Evolutionary conservation across 2,329 filamentous ascomycete genomes (phyloP).

Genomic region (Fusarium dimerum): DNA sequence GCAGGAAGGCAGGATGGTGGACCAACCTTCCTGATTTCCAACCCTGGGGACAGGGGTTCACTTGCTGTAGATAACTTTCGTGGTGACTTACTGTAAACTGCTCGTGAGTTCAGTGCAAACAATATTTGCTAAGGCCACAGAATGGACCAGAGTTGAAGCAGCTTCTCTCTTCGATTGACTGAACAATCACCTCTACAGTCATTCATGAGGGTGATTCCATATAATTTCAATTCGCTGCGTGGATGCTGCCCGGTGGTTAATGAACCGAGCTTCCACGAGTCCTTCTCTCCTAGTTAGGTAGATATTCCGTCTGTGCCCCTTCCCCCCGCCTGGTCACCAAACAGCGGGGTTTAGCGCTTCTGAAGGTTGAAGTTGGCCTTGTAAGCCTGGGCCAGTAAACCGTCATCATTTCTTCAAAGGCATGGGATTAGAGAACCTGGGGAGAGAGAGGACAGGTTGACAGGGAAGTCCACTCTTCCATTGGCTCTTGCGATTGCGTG

Average conservation of each 20-base stretch:
- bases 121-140: background rate
- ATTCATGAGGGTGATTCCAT: background rate
- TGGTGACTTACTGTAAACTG: too few species aligned
- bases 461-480: background rate
- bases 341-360: constrained; percentile 6
- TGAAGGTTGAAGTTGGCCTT: background rate
- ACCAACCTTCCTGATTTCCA: constrained; percentile 5
- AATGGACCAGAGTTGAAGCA: background rate
- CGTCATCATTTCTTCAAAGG: background rate
- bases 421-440: too few species aligned
- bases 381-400: constrained; percentile 4
- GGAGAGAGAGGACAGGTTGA: background rate
- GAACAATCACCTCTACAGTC: too few species aligned
- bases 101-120: background rate
- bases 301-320: background rate
- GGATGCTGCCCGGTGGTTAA: background rate
- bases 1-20: constrained; percentile 4
- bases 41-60: background rate
- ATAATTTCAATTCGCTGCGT: background rate
- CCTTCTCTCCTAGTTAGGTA: background rate
- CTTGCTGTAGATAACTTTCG: background rate
- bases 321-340: constrained; percentile 6
- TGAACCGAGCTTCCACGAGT: background rate
- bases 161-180: background rate
- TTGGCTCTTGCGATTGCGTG: too few species aligned